A percentile compares a stretch with the other conserved stretches of the same genome.
Conservation (phyloP, 148 eudicot genomes). For the Drosera capensis region DNA sequence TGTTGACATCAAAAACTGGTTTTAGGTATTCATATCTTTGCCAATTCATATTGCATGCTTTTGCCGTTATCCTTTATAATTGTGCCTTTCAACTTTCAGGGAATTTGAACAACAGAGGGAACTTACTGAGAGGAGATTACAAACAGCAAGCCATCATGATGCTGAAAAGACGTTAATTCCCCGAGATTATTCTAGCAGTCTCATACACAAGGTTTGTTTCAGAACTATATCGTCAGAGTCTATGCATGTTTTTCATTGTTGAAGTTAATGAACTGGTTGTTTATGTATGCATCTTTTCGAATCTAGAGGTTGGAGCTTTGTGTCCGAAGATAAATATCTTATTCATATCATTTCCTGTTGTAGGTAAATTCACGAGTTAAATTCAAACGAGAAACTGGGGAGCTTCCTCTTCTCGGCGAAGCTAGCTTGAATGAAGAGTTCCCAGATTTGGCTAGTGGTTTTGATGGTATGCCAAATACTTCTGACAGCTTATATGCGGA, state of each 20-base stretch:
- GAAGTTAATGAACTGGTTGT: neutral
- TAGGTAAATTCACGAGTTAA: slow-evolving; percentile 47
- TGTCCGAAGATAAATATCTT: neutral
- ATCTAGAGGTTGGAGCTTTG: neutral
- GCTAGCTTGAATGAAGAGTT: slow-evolving; percentile 37
- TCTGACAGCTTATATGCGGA: slow-evolving; percentile 73
- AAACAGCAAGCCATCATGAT: slow-evolving; percentile 34
- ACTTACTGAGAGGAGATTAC: slow-evolving; percentile 61
- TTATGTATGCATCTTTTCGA: neutral
- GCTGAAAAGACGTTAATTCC: slow-evolving; percentile 20
- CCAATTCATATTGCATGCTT: slow-evolving; percentile 2
- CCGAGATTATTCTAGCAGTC: slow-evolving; percentile 28
- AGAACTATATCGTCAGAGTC: neutral
- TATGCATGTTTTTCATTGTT: neutral
- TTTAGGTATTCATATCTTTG: slow-evolving; percentile 38
- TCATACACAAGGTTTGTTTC: slow-evolving; percentile 36
- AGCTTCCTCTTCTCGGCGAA: slow-evolving; percentile 67
- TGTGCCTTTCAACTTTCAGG: slow-evolving; percentile 28
- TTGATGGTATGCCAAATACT: slow-evolving; percentile 65
- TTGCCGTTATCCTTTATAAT: slow-evolving; percentile 1
- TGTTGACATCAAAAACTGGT: slow-evolving; percentile 86
- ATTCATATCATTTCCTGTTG: neutral
- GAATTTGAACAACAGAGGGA: slow-evolving; percentile 97
- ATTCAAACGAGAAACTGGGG: slow-evolving; percentile 39
- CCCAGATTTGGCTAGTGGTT: slow-evolving; percentile 44